A percentile compares a stretch with the other conserved stretches of the same genome.
Conservation (phyloP, 148 eudicot genomes). For the Rhododendron molle region DNA sequence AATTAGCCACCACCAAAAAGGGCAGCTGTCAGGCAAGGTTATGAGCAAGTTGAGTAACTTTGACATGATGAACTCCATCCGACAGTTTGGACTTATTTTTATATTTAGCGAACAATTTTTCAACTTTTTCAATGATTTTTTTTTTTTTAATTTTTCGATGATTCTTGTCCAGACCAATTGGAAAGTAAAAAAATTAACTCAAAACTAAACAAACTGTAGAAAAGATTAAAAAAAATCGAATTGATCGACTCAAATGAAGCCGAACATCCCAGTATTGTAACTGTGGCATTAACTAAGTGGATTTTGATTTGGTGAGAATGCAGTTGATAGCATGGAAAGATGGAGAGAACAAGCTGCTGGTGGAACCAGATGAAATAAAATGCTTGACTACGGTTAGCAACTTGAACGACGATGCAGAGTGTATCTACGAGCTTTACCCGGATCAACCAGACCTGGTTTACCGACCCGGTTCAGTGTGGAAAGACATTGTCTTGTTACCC, state of each 20-base stretch:
- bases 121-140: background rate
- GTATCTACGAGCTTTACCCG: slow-evolving; percentile 56
- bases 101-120: background rate
- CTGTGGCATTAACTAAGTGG: background rate
- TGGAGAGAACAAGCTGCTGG: slow-evolving; percentile 50
- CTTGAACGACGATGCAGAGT: slow-evolving; percentile 74
- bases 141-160: background rate
- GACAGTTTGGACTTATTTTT: background rate
- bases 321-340: slow-evolving; percentile 95
- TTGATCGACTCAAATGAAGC: too few relatives aligned
- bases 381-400: slow-evolving; percentile 37
- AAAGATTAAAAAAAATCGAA: too few relatives aligned
- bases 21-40: too few relatives aligned
- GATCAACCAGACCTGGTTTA: slow-evolving; percentile 19
- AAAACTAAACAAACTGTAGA: too few relatives aligned
- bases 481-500: slow-evolving; percentile 47
- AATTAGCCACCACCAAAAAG: too few relatives aligned
- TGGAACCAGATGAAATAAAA: slow-evolving; percentile 58
- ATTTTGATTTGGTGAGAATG: background rate
- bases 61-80: too few relatives aligned
- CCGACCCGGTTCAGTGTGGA: slow-evolving; percentile 60
- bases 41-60: too few relatives aligned
- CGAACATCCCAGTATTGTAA: too few relatives aligned
- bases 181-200: too few relatives aligned
- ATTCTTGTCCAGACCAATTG: background rate